Evolutionary conservation across 2,329 filamentous ascomycete genomes (phyloP).

Genomic region (Xylariaceae sp.): DNA sequence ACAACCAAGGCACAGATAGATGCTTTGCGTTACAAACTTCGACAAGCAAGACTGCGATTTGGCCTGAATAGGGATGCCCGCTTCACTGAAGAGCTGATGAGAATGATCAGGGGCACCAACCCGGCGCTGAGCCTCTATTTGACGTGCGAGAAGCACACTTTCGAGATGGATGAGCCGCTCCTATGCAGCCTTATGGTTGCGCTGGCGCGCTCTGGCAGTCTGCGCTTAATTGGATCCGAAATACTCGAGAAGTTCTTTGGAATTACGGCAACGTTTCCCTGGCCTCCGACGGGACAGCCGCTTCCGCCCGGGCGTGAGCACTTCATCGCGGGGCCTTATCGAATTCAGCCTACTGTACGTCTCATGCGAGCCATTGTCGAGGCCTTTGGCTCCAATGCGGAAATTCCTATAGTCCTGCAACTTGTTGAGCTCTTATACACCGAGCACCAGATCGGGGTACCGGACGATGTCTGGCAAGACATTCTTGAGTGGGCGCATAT

Average conservation of each 20-base stretch:
- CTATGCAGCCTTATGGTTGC: conserved; percentile 40
- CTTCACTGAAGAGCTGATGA: conserved; percentile 30
- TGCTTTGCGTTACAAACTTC: conserved; percentile 17
- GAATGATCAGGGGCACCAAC: conserved; percentile 26
- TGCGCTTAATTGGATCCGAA: conserved; percentile 30
- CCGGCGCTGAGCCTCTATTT: conserved; percentile 31
- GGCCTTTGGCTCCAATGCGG: conserved; percentile 60
- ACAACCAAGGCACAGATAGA: conserved; percentile 20
- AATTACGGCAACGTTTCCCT: conserved; percentile 20
- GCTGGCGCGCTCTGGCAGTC: conserved; percentile 36
- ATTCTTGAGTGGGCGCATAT: conserved; percentile 64
- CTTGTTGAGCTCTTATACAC: conserved; percentile 59
- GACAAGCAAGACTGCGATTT: conserved; percentile 22
- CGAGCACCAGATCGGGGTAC: conserved; percentile 54
- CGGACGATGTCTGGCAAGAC: conserved; percentile 56
- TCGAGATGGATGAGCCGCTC: conserved; percentile 36
- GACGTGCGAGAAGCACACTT: conserved; percentile 25
- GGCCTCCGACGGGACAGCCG: neutral
- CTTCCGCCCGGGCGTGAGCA: neutral
- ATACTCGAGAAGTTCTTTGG: conserved; percentile 31
- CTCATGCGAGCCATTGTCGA: conserved; percentile 65
- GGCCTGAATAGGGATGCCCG: conserved; percentile 30
- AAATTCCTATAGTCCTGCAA: conserved; percentile 53
- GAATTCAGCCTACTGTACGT: conserved; percentile 46
- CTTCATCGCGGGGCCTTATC: neutral